Base-by-base conservation (phyloP, 2,329 filamentous ascomycete species). In the Diaporthe citrichinensis region DNA sequence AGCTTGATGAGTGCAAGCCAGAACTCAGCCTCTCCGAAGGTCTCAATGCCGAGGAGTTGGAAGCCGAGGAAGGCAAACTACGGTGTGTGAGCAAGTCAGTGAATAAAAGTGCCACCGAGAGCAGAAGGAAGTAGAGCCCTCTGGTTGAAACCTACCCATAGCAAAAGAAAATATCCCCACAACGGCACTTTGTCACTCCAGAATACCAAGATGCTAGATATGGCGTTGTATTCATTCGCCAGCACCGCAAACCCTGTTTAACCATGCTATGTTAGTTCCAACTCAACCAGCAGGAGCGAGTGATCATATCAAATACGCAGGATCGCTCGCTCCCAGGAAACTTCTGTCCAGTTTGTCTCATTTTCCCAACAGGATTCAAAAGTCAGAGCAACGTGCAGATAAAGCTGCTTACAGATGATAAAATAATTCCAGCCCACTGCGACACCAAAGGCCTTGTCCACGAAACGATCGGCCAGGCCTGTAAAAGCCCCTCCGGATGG, bases 11-110 rank as follows among this genome's bases (percentile, higher is more conserved):
- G 87, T 0, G 93, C 92, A 74, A 95, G 89, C 93, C 93, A 95
- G 80, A 95, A 95, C 81, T 96, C 94, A 14, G 93, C 91, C 81
- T 96, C 94, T 20, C 94, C 94, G 81, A 95, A 96, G 4, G 92
- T 91, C 79, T 92, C 90, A 1, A 95, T 92, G 1, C 93, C 93
- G 1, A 95, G 85, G 46, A 95, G 87, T 79, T 95, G 94, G 75
- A 95, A 91, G 0, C 85, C 87, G 0, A 92, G 86, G 77, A 95
- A 94, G 0, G 91, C 84, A n/a, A 82, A 83, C 86, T 76, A 49
- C 34, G 25, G 17, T 39, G 4, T 31, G 46, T 65, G 14, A 73
- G 69, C 20, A 25, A 3, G 9, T 15, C 3, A 9, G 34, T 86
- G 41, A 25, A 3, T 2, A 7, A 5, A 3, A 36, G 39, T 53